phyloP scores from a whole-genome alignment of 2,329 filamentous ascomycete species.

The Kalmusia sp. region DNA sequence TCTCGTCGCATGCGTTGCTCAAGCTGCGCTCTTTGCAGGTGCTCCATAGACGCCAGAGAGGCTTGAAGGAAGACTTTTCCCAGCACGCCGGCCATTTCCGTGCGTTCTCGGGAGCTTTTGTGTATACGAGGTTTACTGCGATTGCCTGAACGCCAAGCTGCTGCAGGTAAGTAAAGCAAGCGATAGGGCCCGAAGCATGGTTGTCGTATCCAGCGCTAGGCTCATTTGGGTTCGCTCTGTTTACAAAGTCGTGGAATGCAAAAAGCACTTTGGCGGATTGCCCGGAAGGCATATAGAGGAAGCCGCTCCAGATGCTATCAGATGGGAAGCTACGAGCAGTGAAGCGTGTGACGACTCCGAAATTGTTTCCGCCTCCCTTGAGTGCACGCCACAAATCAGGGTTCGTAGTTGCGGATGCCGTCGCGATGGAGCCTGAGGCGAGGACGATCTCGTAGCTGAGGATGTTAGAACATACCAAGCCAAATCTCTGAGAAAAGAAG shows the following conservation, averaged over 20 bases:
- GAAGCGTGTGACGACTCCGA: constrained; percentile 45
- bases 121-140: constrained; percentile 54
- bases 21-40: constrained; percentile 41
- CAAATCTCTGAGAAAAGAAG: constrained; percentile 40
- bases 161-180: constrained; percentile 64
- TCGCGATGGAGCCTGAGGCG: constrained; percentile 41
- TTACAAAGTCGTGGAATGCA: constrained; percentile 17
- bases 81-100: constrained; percentile 42
- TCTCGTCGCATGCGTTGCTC: constrained; percentile 42
- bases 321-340: constrained; percentile 25
- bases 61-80: constrained; percentile 36
- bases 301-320: constrained; percentile 43
- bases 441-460: constrained; percentile 46
- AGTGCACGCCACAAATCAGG: constrained; percentile 40
- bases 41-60: constrained; percentile 44
- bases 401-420: constrained; percentile 33
- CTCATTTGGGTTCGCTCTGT: constrained; percentile 9
- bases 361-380: constrained; percentile 47
- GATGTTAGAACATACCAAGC: constrained; percentile 42
- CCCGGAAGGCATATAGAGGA: constrained; percentile 22
- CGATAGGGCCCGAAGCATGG: constrained; percentile 57
- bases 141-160: constrained; percentile 62
- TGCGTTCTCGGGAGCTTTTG: constrained; percentile 22
- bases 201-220: constrained; percentile 37
- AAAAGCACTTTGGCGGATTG: constrained; percentile 19